Percentiles rank a stretch among this genome's conserved stretches.
Conservation (phyloP, 2,329 filamentous ascomycete genomes). For the Cladosporium sp. region DNA sequence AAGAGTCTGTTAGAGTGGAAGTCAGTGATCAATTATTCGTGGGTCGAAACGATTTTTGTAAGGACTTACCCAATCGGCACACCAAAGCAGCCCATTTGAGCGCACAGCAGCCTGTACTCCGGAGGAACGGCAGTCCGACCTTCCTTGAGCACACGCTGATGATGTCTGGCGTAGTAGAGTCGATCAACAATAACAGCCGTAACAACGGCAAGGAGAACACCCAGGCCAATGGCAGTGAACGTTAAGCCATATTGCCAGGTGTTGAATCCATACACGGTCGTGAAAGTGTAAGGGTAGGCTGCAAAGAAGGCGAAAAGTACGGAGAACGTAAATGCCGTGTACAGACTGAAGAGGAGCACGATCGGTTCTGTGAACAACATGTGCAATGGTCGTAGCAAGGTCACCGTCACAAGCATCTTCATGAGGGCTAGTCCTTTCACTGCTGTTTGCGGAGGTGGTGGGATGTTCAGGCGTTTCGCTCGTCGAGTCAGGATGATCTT, state of each 20-base stretch:
- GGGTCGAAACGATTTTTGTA: background rate
- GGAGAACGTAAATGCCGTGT: conserved; percentile 37
- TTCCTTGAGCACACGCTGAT: conserved; percentile 33
- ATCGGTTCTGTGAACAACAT: conserved; percentile 43
- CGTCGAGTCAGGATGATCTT: conserved; percentile 47
- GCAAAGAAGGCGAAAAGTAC: conserved; percentile 39
- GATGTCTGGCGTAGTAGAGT: conserved; percentile 40
- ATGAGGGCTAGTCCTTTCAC: conserved; percentile 33
- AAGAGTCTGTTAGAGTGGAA: conserved; percentile 33
- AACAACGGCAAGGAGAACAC: conserved; percentile 61
- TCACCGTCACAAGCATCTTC: conserved; percentile 37
- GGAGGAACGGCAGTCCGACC: conserved; percentile 34
- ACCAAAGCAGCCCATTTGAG: conserved; percentile 40
- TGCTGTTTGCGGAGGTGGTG: conserved; percentile 28
- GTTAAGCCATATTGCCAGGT: conserved; percentile 75
- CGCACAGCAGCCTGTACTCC: conserved; percentile 40
- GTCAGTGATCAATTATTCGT: background rate
- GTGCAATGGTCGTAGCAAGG: conserved; percentile 37
- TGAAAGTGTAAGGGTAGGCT: conserved; percentile 54
- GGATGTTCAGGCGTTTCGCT: conserved; percentile 38
- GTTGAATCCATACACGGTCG: conserved; percentile 70
- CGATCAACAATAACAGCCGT: conserved; percentile 42
- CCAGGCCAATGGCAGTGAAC: conserved; percentile 71
- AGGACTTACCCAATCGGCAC: conserved; percentile 35
- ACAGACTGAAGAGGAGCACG: conserved; percentile 36